Conservation (phyloP, 495 filamentous ascomycete species). For the Tetracladium marchalianum region DNA sequence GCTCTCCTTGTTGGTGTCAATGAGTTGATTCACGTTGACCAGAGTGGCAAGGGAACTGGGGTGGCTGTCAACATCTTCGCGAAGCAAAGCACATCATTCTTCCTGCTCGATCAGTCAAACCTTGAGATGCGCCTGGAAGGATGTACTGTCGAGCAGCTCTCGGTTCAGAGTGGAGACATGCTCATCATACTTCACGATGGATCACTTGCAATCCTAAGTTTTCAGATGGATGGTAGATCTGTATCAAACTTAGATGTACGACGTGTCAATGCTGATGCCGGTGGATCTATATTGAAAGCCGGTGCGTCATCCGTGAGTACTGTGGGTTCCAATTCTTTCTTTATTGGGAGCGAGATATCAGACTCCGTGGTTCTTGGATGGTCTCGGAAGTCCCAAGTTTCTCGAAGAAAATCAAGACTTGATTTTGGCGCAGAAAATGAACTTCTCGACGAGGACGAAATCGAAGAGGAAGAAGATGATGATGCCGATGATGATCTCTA, state of each 20-base stretch:
- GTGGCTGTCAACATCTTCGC: conserved; percentile 92
- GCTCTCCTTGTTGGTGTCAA: conserved; percentile 80
- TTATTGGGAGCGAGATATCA: conserved; percentile 76
- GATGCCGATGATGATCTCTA: conserved; percentile 51
- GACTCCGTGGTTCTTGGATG: conserved; percentile 78
- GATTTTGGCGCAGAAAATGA: conserved; percentile 26
- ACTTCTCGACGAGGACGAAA: conserved; percentile 41
- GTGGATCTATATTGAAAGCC: conserved; percentile 49
- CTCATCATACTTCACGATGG: conserved; percentile 76
- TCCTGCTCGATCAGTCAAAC: conserved; percentile 74
- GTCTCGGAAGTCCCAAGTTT: conserved; percentile 43
- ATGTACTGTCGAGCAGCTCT: conserved; percentile 68
- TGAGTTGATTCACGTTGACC: conserved; percentile 90
- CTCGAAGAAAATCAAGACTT: conserved; percentile 14
- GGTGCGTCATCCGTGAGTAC: conserved; percentile 58
- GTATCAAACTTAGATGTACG: conserved; percentile 75
- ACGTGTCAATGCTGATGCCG: conserved; percentile 45
- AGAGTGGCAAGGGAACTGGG: conserved; percentile 85
- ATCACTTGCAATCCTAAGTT: conserved; percentile 62
- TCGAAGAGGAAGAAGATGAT: conserved; percentile 47
- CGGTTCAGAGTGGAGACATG: conserved; percentile 65
- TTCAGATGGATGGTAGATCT: conserved; percentile 84
- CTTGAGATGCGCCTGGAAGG: conserved; percentile 71
- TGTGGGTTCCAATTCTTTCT: conserved; percentile 61
- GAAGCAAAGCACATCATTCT: conserved; percentile 65